phyloP scores from a whole-genome alignment of 805 yeast genomes.

The Candida germanica region DNA sequence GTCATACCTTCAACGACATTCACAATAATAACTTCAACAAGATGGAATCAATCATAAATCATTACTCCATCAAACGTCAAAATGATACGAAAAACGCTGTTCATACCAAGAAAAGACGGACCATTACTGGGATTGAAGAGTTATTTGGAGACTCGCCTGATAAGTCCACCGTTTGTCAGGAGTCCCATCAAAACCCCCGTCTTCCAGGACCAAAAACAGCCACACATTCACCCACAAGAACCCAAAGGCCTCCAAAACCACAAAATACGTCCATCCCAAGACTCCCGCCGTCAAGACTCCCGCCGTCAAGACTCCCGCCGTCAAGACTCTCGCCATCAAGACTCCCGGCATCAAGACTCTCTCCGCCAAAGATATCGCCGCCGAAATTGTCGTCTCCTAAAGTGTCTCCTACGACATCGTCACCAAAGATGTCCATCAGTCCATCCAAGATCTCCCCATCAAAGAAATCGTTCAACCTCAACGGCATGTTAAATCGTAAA shows the following conservation, averaged over 20 bases:
- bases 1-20: background rate
- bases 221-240: background rate
- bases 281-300: background rate
- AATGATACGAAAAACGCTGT: slow-evolving; percentile 1
- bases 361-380: background rate
- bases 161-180: no score
- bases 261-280: background rate
- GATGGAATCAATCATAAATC: slow-evolving; percentile 50
- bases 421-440: slow-evolving; percentile 2
- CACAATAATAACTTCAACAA: slow-evolving; percentile 29
- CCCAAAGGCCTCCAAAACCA: background rate
- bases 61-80: slow-evolving; percentile 39
- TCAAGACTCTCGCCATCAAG: background rate
- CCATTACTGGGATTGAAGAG: slow-evolving; percentile 42
- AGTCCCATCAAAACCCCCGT: no score
- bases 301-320: background rate
- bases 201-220: background rate
- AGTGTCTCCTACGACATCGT: background rate
- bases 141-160: no score
- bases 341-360: background rate
- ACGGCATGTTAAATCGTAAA: slow-evolving; percentile 23
- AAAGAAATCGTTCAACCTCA: slow-evolving; percentile 36
- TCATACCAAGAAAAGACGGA: slow-evolving; percentile 26
- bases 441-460: slow-evolving; percentile 36
- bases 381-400: background rate